Percentiles rank a stretch among this genome's conserved stretches.
Evolutionary conservation across 2,329 filamentous ascomycete species (phyloP).

Genomic region (Claviceps spartinae): DNA sequence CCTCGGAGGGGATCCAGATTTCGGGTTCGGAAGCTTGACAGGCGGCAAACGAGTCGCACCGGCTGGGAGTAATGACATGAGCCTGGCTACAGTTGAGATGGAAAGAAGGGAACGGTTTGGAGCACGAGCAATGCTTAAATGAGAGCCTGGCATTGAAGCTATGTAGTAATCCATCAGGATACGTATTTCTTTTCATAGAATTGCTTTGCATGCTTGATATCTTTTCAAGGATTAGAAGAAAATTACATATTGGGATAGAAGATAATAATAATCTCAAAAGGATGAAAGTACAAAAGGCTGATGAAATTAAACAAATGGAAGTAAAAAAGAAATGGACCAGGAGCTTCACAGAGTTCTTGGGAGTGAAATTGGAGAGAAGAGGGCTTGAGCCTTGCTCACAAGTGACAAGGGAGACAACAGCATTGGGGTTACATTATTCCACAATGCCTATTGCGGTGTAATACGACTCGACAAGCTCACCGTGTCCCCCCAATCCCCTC

Average conservation of each 20-base stretch:
- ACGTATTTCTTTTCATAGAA: too few species aligned
- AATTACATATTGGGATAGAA: too few species aligned
- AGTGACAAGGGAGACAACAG: neutral
- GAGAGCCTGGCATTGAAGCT: neutral
- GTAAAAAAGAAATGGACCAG: too few species aligned
- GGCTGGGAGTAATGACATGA: constrained; percentile 5
- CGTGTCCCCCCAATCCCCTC: neutral
- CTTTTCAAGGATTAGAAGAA: too few species aligned
- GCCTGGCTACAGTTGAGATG: constrained; percentile 18
- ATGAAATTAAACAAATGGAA: too few species aligned
- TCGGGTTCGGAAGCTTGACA: constrained; percentile 41
- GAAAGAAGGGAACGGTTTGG: constrained; percentile 14
- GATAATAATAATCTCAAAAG: too few species aligned
- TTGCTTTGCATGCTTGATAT: too few species aligned
- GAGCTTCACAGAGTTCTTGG: neutral
- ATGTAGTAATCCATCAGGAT: neutral
- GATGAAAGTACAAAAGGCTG: too few species aligned
- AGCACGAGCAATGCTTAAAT: constrained; percentile 11
- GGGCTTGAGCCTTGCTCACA: neutral
- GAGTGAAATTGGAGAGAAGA: neutral
- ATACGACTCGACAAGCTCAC: neutral
- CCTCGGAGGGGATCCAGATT: constrained; percentile 51
- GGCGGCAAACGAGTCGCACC: constrained; percentile 19
- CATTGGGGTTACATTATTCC: neutral
- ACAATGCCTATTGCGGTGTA: neutral